Evolutionary conservation across 2,329 filamentous ascomycete species (phyloP), one percentile per base, ranked within the genome.

Genomic region (Botryosphaeria agaves): DNA sequence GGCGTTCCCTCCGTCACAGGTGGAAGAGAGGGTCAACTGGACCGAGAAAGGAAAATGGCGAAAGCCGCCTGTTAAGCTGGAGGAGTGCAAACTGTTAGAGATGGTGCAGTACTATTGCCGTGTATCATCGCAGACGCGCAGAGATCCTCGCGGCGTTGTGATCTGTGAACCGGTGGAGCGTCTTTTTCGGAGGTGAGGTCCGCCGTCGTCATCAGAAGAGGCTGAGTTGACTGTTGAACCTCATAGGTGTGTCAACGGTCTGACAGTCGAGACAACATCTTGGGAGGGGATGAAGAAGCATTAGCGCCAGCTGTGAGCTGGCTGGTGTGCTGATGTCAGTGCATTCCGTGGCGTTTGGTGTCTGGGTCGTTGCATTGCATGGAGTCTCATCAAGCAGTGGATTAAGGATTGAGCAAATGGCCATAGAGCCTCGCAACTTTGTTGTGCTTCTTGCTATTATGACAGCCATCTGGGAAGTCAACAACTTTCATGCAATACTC

Each of bases 81-180:
- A 54, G 32, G 52, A 66, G 29, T 76, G 72, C 46, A 50, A 61
- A 33, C 49, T 76, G 24, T 56, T 67, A 39, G 67, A 75, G 45
- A 49, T 76, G 48, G 52, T 69, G 28, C 72, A 77, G 51, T 76
- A 73, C 44, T 62, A 62, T 16, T 77, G 72, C 49, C 61, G 70
- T 43, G 51, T 70, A 7, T 53, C 61, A 6, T 48, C 55, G 20
- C 52, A 57, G 30, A 50, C 57, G 19, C 43, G 51, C 30, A n/a
- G n/a, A n/a, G n/a, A n/a, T n/a, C 53, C 50, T 12, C 44, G 47
- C 30, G 53, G 57, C 3, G 49, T 54, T 3, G 49, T 66, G 16
- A 47, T 66, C 4, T 75, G 71, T 42, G 53, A 62, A 45, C 65
- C 66, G n/a, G 51, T 75, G 17, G 56, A 72, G 42, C 51, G 69